These are phyloP conservation scores for Plectosphaerella sp. DNA, from an alignment of 2,329 filamentous ascomycete genomes.

Conservation along the genomic window DNA sequence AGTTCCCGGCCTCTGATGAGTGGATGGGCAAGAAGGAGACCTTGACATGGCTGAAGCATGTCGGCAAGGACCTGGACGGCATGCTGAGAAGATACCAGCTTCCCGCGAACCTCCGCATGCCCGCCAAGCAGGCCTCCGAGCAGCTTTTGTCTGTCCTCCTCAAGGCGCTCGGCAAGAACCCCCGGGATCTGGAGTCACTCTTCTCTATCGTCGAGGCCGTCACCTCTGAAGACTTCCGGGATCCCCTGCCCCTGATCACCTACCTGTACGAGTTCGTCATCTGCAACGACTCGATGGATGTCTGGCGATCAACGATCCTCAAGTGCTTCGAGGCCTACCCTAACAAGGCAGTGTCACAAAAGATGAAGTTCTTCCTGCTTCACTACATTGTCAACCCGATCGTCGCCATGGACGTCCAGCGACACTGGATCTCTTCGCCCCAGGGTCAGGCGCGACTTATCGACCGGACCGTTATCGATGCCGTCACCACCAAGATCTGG, in stretches of 20 bases:
- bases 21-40: slow-evolving; percentile 70
- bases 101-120: slow-evolving; percentile 68
- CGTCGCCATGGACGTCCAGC: slow-evolving; percentile 92
- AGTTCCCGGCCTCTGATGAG: slow-evolving; percentile 56
- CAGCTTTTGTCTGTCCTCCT: slow-evolving; percentile 84
- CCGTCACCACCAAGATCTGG: slow-evolving; percentile 91
- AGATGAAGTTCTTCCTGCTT: slow-evolving; percentile 88
- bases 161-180: slow-evolving; percentile 69
- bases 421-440: slow-evolving; percentile 63
- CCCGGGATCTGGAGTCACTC: slow-evolving; percentile 75
- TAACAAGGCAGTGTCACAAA: slow-evolving; percentile 72
- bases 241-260: slow-evolving; percentile 68
- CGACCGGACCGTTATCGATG: slow-evolving; percentile 82
- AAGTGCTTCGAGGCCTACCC: slow-evolving; percentile 87
- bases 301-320: slow-evolving; percentile 76
- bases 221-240: slow-evolving; percentile 76
- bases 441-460: slow-evolving; percentile 63
- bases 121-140: slow-evolving; percentile 84
- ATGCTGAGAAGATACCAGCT: slow-evolving; percentile 68
- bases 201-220: slow-evolving; percentile 81
- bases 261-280: slow-evolving; percentile 87
- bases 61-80: slow-evolving; percentile 74
- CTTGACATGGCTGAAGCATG: slow-evolving; percentile 55
- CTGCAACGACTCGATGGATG: slow-evolving; percentile 76
- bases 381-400: slow-evolving; percentile 94